Evolutionary conservation across 1,139 yeast genomes (phyloP), one percentile per base, ranked within the genome.

Genomic region (Lodderomyces pseudojiufengensis): DNA sequence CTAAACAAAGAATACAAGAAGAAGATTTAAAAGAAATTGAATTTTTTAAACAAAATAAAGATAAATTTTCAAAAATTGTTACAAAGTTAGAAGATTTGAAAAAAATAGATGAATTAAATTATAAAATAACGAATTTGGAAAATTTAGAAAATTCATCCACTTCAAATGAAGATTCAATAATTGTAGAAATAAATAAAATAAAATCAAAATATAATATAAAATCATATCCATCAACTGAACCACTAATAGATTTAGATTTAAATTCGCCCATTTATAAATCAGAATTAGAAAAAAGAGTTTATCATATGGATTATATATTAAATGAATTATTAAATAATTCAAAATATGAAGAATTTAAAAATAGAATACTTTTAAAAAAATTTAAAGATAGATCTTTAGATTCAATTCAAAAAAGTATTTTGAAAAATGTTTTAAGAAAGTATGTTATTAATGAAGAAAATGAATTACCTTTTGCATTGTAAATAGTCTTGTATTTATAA

Each of bases 11-110:
- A 48, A 90, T 87, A 24, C 63, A 70, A 3, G 52, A 60, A 24
- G 92, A 86, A 52, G 92, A 84, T 54, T 63, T 67, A 31, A 57
- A 55, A 34, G 76, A 73, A 54, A 64, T 79, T 30, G 48, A 60
- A 30, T 71, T 70, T 32, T 77, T 81, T 46, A 55, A 75, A 33
- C 54, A 62, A 20, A 70, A 71, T 51, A 71, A 77, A 54, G 52
- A 57, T 15, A 57, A 61, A 29, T 65, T 65, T 33, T 66, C 64
- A 31, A 41, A 43, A 3, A 57, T 64, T 13, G 57, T 71, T 27
- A 58, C 60, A 25, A 61, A 65, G 40, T 68, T 78, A 37, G 65
- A 67, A 29, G 84, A 78, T 46, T 63, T 79, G 46, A 62, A 67
- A 33, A 50, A 53, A 21, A 61, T 79, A 43, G 76, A 73, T 41